Evolutionary conservation across 345 rosid genomes (phyloP).

Genomic region (Citrus reticulata): DNA sequence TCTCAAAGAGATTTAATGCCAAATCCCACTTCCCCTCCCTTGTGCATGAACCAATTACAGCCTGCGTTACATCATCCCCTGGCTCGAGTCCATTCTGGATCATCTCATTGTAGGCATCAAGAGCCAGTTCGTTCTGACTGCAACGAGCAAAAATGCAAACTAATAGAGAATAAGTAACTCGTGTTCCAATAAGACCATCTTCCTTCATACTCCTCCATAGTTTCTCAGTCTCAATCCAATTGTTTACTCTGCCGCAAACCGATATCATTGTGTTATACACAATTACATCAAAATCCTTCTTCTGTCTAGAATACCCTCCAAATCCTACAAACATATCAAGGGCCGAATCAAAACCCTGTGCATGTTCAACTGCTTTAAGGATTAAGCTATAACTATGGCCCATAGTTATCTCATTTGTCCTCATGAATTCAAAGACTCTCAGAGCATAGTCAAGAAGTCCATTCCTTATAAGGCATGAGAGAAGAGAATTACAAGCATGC

Average conservation of each 20-base stretch:
- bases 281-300: conserved; percentile 46
- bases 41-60: conserved; percentile 50
- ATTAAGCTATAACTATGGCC: conserved; percentile 65
- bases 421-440: conserved; percentile 55
- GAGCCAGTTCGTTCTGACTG: conserved; percentile 54
- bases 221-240: conserved; percentile 54
- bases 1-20: conserved; percentile 47
- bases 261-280: conserved; percentile 77
- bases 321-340: conserved; percentile 48
- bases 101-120: conserved; percentile 77
- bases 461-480: conserved; percentile 62
- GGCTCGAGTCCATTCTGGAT: conserved; percentile 40
- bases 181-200: conserved; percentile 55
- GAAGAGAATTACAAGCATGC: conserved; percentile 71
- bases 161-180: conserved; percentile 56
- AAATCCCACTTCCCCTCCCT: conserved; percentile 63
- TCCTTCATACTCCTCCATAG: conserved; percentile 60
- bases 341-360: conserved; percentile 51
- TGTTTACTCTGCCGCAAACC: conserved; percentile 49
- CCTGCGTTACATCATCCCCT: conserved; percentile 51
- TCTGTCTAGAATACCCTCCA: conserved; percentile 34
- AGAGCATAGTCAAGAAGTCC: conserved; percentile 38
- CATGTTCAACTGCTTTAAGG: conserved; percentile 58
- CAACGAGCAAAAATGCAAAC: conserved; percentile 70
- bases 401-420: conserved; percentile 37